Base-by-base conservation (phyloP, 306 rosid species). In the Sicyos baderoa region DNA sequence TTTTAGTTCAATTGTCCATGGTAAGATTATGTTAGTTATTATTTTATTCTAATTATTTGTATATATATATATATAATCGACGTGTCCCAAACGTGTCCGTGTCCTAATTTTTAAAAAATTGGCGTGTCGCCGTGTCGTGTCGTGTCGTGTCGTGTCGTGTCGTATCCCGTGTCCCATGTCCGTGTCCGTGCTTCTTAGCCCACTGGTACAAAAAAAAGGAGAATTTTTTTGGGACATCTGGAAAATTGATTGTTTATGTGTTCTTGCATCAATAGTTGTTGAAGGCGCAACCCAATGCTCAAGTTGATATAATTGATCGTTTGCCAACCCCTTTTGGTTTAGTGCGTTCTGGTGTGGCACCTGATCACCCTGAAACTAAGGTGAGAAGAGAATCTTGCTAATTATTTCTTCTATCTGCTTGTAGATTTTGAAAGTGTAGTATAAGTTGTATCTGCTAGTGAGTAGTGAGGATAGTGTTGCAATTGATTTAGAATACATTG, bases 291-390 rank as follows among this genome's bases (percentile, higher is more conserved):
- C 83, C 78, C 74, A 78, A 84, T 74, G 90, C 90, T 13, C 79
- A 81, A 55, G 88, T 93, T 77, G 96, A 93, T 72, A 86, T 90
- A 77, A 81, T 90, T 65, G 99, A 93, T 71, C 85, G 97, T 25
- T 79, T 93, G 81, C 99, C 89, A 0, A 85, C 90, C 7, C 99
- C 99, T 54, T 93, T 93, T 0, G 94, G 96, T 12, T 82, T 93
- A 74, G 97, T 93, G 29, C 89, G 94, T 59, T 90, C 90, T 1
- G 97, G 96, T 73, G 97, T 90, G 50, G 99, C 99, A 9, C 99
- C 97, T 15, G 97, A 93, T 84, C 97, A 93, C 74, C 99, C 96
- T 40, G 99, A 93, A 84, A 93, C 97, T 11, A 93, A 93, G 96
- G 97, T 93, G 52, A 27, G 52, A 53, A 15, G 62, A 15, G 1